Conservation (phyloP, 495 filamentous ascomycete species). For the Glonium stellatum region DNA sequence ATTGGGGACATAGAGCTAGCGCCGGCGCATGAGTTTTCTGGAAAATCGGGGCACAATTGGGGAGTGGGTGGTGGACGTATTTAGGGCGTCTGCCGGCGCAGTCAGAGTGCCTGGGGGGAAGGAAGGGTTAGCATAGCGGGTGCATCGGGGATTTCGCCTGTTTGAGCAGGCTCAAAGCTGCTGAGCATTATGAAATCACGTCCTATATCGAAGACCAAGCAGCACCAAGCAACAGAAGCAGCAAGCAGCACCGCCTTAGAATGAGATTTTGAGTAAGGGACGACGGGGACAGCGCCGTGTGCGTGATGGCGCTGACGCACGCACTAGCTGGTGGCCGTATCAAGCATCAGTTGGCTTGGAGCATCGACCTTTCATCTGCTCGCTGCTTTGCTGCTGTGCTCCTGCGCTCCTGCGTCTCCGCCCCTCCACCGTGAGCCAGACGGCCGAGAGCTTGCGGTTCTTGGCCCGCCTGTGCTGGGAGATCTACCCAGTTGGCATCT, state of each 20-base stretch:
- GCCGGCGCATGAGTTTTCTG: neutral
- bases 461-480: neutral
- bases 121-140: neutral
- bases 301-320: neutral
- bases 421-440: neutral
- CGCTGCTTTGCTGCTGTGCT: no score
- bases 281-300: neutral
- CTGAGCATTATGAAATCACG: neutral
- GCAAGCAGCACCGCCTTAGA: no score
- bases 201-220: neutral
- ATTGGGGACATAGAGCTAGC: neutral
- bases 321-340: neutral
- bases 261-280: neutral
- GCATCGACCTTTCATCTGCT: no score
- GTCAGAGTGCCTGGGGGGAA: conserved; percentile 1
- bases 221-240: neutral
- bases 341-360: neutral
- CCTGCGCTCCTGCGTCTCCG: neutral
- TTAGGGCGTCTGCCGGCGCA: neutral
- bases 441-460: neutral
- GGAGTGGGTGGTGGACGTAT: neutral
- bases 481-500: neutral
- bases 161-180: neutral
- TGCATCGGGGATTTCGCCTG: neutral
- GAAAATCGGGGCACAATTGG: neutral